phyloP scores from a whole-genome alignment of 768 basidiomycete species.

The Amyloporia xantha region DNA sequence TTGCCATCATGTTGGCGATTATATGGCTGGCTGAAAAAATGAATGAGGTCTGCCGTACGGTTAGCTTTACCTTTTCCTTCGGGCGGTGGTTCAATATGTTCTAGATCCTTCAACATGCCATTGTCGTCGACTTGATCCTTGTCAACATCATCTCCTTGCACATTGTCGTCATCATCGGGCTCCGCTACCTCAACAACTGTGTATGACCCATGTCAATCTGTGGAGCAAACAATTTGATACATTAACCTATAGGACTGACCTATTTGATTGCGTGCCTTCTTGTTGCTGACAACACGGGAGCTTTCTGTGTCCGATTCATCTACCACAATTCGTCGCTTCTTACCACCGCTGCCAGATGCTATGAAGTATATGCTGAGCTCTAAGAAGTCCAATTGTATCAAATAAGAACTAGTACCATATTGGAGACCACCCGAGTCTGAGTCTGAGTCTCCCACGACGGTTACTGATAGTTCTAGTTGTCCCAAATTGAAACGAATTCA shows the following conservation, averaged over 20 bases:
- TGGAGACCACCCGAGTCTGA: neutral
- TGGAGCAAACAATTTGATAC: neutral
- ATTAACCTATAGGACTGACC: neutral
- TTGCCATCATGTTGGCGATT: neutral
- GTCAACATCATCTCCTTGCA: neutral
- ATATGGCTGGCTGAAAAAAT: neutral
- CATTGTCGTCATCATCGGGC: neutral
- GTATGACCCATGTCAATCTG: too few species aligned
- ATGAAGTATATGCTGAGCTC: too few species aligned
- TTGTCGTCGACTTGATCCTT: neutral
- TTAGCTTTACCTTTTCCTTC: neutral
- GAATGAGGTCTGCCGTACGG: neutral
- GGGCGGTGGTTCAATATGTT: neutral
- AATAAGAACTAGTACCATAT: too few species aligned
- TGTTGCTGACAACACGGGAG: neutral
- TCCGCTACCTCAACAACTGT: too few species aligned
- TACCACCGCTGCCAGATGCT: too few species aligned
- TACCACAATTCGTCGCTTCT: too few species aligned
- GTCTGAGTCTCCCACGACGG: neutral
- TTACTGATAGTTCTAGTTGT: neutral
- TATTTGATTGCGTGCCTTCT: neutral
- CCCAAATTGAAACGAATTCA: neutral
- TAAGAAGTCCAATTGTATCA: too few species aligned
- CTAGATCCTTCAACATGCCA: neutral
- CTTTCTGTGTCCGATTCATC: neutral